Conservation (phyloP, 805 yeast genomes). For the Yarrowia sp. region DNA sequence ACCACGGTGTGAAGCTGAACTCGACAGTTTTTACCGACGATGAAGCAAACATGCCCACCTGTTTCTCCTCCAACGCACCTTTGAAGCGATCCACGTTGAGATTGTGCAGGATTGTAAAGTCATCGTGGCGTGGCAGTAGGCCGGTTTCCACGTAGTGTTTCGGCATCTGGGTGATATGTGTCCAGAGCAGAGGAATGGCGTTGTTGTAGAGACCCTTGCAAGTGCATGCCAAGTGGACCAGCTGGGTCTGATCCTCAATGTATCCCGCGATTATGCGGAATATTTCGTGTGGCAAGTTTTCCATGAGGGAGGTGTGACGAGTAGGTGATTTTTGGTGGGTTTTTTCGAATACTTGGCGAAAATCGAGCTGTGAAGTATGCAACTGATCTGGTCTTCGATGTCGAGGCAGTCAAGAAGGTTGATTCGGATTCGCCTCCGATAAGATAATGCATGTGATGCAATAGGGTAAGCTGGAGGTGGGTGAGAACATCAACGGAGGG, state of each 20-base stretch:
- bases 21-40: slow-evolving; percentile 19
- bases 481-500: too few species aligned
- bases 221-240: slow-evolving; percentile 18
- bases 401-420: slow-evolving; percentile 3
- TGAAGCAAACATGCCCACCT: neutral
- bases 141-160: slow-evolving; percentile 12
- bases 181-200: slow-evolving; percentile 20
- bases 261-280: slow-evolving; percentile 6
- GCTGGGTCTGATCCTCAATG: slow-evolving; percentile 14
- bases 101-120: slow-evolving; percentile 8
- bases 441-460: slow-evolving; percentile 20
- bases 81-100: slow-evolving; percentile 3
- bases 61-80: slow-evolving; percentile 2
- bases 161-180: slow-evolving; percentile 25
- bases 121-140: slow-evolving; percentile 8
- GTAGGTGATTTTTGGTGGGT: too few species aligned
- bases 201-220: slow-evolving; percentile 15
- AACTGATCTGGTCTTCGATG: too few species aligned
- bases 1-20: slow-evolving; percentile 26
- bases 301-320: neutral
- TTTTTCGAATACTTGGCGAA: too few species aligned
- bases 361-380: neutral
- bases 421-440: slow-evolving; percentile 5
- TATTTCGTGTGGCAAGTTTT: slow-evolving; percentile 12
- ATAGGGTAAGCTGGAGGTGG: slow-evolving; percentile 1